phyloP scores from a whole-genome alignment of 176 grass and related monocot species.

The Pharus latifolius region DNA sequence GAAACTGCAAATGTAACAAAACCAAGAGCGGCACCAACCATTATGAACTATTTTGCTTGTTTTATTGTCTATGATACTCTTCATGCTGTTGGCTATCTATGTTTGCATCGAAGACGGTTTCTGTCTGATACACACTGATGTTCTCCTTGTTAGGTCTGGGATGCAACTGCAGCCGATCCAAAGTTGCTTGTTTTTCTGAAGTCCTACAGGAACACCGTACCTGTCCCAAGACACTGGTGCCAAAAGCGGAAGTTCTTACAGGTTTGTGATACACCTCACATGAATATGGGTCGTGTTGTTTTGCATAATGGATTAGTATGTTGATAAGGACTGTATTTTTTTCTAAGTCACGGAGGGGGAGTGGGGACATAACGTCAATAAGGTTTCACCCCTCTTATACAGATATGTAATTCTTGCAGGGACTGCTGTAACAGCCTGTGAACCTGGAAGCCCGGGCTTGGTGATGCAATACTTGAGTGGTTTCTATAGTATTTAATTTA shows the following conservation, averaged over 20 bases:
- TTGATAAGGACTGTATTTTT: background rate
- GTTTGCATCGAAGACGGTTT: no score
- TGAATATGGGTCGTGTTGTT: background rate
- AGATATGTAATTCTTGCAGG: constrained; percentile 75
- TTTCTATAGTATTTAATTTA: constrained; percentile 25
- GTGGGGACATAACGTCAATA: constrained; percentile 32
- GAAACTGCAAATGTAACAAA: no score
- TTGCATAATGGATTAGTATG: background rate
- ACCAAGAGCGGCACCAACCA: no score
- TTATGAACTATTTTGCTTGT: no score
- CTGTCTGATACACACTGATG: no score
- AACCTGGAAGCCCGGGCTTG: constrained; percentile 45
- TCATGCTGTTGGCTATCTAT: no score
- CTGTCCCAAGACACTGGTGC: constrained; percentile 86
- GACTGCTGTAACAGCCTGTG: constrained; percentile 47
- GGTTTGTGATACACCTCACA: constrained; percentile 28
- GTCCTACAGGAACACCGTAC: constrained; percentile 80
- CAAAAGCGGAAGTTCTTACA: constrained; percentile 91
- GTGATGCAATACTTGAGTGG: constrained; percentile 30
- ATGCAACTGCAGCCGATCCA: constrained; percentile 78
- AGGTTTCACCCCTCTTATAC: constrained; percentile 75
- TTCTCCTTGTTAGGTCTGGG: constrained; percentile 54
- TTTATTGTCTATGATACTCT: no score
- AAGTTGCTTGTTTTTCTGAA: constrained; percentile 76
- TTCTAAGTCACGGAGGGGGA: background rate